Evolutionary conservation across 768 basidiomycete species (phyloP).

Genomic region (Russula earlei): DNA sequence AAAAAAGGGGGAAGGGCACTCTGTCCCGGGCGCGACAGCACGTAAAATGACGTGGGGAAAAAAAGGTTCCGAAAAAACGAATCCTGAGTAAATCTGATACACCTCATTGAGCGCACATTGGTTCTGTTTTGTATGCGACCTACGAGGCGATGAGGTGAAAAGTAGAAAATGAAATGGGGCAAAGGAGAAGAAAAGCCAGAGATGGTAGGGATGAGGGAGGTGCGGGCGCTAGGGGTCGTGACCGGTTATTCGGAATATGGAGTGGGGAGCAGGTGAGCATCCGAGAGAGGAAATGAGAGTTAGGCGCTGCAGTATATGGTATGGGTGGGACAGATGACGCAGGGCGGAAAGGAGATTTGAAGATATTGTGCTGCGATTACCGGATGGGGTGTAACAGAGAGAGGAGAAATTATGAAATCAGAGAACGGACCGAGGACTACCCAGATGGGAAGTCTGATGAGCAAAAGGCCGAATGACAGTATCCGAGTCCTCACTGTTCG

Average conservation of each 20-base stretch:
- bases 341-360: conserved; percentile 3
- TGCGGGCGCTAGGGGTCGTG: background rate
- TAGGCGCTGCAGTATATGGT: conserved; percentile 1
- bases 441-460: conserved; percentile 12
- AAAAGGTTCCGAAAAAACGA: background rate
- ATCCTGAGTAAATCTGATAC: background rate
- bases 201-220: background rate
- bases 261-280: conserved; percentile 6
- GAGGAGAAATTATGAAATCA: conserved; percentile 5
- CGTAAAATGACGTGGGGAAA: conserved; percentile 11
- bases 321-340: conserved; percentile 11
- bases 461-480: conserved; percentile 7
- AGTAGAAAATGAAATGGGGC: background rate
- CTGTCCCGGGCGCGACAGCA: background rate
- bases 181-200: background rate
- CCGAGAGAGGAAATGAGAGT: conserved; percentile 4
- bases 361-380: conserved; percentile 13
- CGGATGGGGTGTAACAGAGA: conserved; percentile 5
- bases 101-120: background rate
- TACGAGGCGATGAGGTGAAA: background rate
- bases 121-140: background rate
- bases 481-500: too few relatives aligned
- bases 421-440: background rate
- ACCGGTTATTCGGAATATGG: conserved; percentile 3
- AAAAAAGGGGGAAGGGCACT: background rate